Evolutionary conservation across 2,329 filamentous ascomycete genomes (phyloP).

Genomic region (Fusarium agapanthi): DNA sequence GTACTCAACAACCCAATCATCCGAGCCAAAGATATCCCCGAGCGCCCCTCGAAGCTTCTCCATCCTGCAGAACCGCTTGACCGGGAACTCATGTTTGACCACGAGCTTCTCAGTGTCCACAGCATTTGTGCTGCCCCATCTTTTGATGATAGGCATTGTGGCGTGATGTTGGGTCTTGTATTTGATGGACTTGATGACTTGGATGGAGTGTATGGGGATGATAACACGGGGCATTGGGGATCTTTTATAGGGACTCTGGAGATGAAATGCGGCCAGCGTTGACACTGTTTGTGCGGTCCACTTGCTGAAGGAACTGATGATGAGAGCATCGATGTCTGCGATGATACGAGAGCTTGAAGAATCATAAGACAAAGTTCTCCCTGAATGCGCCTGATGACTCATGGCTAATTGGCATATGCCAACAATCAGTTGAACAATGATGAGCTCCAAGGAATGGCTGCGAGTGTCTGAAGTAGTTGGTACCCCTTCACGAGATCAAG

Average conservation of each 20-base stretch:
- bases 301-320: background rate
- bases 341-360: background rate
- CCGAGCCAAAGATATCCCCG: background rate
- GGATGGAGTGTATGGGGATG: background rate
- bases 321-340: no score
- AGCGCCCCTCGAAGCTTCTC: background rate
- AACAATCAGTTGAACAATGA: background rate
- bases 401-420: no score
- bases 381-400: background rate
- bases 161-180: no score
- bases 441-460: no score
- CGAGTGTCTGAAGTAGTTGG: no score
- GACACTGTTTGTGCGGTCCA: background rate
- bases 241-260: background rate
- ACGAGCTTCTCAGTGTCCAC: background rate
- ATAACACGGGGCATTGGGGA: accelerated
- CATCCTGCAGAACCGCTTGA: background rate
- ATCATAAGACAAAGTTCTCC: background rate
- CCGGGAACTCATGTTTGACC: background rate
- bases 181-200: no score
- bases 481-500: background rate
- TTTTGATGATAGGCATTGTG: background rate
- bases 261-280: background rate
- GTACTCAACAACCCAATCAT: background rate
- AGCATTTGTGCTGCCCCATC: background rate